Percentiles rank a stretch among this genome's conserved stretches.
phyloP scores from a whole-genome alignment of 2,329 filamentous ascomycete species.

The Madurella mycetomatis region DNA sequence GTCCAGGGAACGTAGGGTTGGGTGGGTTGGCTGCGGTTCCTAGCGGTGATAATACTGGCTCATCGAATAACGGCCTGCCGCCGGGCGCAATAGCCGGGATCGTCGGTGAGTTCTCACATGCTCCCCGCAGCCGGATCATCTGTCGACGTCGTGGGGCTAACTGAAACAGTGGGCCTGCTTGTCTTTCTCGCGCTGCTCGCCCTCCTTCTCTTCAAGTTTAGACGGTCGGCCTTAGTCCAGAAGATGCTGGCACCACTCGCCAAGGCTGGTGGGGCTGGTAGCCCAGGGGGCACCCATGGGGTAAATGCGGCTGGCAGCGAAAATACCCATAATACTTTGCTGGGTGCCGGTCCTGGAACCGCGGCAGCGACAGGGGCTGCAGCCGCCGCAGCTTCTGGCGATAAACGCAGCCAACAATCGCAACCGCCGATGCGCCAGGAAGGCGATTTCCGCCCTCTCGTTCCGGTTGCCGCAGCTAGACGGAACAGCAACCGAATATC shows the following conservation, averaged over 20 bases:
- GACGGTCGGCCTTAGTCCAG: constrained; percentile 7
- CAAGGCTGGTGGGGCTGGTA: background rate
- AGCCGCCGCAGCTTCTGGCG: background rate
- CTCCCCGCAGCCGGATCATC: too few relatives aligned
- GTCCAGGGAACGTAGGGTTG: background rate
- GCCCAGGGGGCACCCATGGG: constrained; percentile 1
- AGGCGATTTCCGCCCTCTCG: background rate
- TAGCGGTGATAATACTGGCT: background rate
- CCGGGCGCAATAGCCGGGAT: constrained; percentile 16
- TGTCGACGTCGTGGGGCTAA: background rate
- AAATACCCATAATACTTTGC: constrained; percentile 6
- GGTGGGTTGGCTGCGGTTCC: background rate
- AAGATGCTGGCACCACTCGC: constrained; percentile 9
- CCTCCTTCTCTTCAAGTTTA: constrained; percentile 14
- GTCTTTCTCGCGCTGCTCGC: constrained; percentile 13
- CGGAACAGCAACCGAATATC: constrained; percentile 12
- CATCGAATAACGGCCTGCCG: background rate
- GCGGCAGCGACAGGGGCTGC: background rate
- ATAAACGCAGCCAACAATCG: background rate
- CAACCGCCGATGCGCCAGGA: constrained; percentile 12
- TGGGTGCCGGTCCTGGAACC: background rate
- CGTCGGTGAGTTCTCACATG: constrained; percentile 8
- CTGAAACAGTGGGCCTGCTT: constrained; percentile 11
- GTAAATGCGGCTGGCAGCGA: constrained; percentile 6
- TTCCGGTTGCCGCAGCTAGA: background rate